Evolutionary conservation across 257 asterid species (phyloP).

Genomic region (Rhazya stricta): DNA sequence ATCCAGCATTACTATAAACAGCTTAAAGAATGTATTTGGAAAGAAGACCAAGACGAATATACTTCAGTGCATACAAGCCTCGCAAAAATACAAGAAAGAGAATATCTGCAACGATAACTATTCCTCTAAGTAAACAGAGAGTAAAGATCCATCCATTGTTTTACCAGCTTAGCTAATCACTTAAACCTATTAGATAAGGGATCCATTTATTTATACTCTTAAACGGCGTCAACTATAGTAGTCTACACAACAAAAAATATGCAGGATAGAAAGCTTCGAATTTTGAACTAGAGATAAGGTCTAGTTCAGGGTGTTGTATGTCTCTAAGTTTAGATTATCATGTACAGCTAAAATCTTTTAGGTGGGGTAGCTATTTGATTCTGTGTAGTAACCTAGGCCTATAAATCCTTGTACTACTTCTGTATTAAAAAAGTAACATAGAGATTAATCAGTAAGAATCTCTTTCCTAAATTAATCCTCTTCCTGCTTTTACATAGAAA

Average conservation of each 20-base stretch:
- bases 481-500: background rate
- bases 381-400: no score
- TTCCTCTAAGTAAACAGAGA: background rate
- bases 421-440: no score
- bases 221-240: background rate
- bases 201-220: background rate
- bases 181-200: background rate
- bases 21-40: background rate
- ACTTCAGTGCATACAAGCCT: background rate
- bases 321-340: no score
- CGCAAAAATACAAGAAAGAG: background rate
- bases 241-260: background rate
- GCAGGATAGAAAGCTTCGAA: no score
- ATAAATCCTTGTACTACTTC: no score
- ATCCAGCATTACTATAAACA: background rate
- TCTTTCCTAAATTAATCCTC: no score
- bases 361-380: no score
- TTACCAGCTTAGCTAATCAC: background rate
- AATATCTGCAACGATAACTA: background rate
- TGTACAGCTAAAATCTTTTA: no score
- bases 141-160: background rate
- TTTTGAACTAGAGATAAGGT: no score
- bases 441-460: no score
- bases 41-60: background rate
- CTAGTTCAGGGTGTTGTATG: no score